Conservation (phyloP, 2,329 filamentous ascomycete genomes). For the Aspergillus sp. region DNA sequence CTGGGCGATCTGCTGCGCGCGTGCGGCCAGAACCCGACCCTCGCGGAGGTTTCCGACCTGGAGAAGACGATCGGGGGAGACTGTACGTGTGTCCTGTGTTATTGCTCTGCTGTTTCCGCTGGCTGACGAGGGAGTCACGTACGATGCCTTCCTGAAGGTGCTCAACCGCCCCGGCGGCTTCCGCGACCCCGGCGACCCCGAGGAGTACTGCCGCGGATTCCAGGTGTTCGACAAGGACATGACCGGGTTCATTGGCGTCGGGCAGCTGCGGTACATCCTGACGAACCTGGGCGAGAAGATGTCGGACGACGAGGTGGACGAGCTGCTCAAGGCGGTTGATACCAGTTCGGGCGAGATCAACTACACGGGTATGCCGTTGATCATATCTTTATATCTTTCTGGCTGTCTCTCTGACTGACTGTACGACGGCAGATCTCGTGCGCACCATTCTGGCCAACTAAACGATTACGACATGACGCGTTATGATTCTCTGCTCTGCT, state of each 20-base stretch:
- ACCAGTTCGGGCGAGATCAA: slow-evolving; percentile 95
- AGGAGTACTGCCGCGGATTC: slow-evolving; percentile 97
- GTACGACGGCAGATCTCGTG: slow-evolving; percentile 56
- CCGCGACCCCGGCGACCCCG: slow-evolving; percentile 93
- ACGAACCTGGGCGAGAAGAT: slow-evolving; percentile 99
- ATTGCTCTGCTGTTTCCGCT: slow-evolving; percentile 5
- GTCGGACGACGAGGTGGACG: slow-evolving; percentile 96
- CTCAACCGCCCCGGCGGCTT: slow-evolving; percentile 97
- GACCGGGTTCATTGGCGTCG: slow-evolving; percentile 95
- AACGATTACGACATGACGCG: slow-evolving; percentile 19
- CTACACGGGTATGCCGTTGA: slow-evolving; percentile 86
- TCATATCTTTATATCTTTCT: slow-evolving; percentile 6
- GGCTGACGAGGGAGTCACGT: slow-evolving; percentile 61
- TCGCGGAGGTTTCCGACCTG: slow-evolving; percentile 83
- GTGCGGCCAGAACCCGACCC: slow-evolving; percentile 94
- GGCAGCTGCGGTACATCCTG: slow-evolving; percentile 92
- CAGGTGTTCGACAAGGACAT: slow-evolving; percentile 99
- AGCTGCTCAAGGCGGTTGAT: slow-evolving; percentile 96
- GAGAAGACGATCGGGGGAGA: slow-evolving; percentile 84
- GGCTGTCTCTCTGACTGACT: slow-evolving; percentile 1
- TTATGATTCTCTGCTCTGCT: not conserved
- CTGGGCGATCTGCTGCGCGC: slow-evolving; percentile 91
- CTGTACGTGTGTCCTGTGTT: slow-evolving; percentile 56
- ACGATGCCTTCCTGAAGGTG: slow-evolving; percentile 91
- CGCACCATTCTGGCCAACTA: slow-evolving; percentile 81